Percentiles rank a stretch among this genome's conserved stretches.
Conservation (phyloP, 73 alveolate species). For the Symbiodinium pilosum region DNA sequence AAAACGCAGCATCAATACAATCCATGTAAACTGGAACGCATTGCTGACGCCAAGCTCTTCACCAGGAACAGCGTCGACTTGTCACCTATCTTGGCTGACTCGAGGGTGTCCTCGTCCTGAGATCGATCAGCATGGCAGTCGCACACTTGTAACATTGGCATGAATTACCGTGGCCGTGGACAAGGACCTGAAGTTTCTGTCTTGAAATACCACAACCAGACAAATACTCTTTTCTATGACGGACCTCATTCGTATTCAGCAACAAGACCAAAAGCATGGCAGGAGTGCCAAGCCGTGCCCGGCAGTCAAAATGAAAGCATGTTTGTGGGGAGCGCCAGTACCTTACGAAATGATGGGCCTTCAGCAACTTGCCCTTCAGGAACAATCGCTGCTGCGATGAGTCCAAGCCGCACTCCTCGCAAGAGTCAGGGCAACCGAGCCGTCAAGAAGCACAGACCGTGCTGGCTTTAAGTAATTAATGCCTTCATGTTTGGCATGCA, state of each 20-base stretch:
- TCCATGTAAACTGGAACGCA: not conserved
- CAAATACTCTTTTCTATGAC: not conserved
- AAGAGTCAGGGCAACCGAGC: not conserved
- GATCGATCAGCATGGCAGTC: not conserved
- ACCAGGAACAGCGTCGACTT: constrained; percentile 76
- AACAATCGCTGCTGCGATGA: constrained; percentile 67
- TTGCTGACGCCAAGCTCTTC: not conserved
- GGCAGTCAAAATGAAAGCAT: not conserved
- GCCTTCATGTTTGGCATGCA: not conserved
- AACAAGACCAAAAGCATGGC: not conserved
- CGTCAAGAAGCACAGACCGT: not conserved
- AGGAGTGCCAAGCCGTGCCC: not conserved
- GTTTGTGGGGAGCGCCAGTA: not conserved
- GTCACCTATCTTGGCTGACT: constrained; percentile 56
- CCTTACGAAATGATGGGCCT: not conserved
- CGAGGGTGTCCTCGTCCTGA: constrained; percentile 84
- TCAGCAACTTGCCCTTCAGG: constrained; percentile 64
- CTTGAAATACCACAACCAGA: not conserved
- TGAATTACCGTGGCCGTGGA: not conserved
- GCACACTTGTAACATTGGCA: too few relatives aligned
- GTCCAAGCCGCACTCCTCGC: constrained; percentile 93
- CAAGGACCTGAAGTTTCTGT: not conserved
- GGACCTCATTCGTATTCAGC: too few relatives aligned
- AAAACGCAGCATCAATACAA: too few relatives aligned
- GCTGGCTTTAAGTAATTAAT: not conserved